Evolutionary conservation across 1,284 basidiomycete species (phyloP), one percentile per base, ranked within the genome.

Genomic region (Nidula niveotomentosa): DNA sequence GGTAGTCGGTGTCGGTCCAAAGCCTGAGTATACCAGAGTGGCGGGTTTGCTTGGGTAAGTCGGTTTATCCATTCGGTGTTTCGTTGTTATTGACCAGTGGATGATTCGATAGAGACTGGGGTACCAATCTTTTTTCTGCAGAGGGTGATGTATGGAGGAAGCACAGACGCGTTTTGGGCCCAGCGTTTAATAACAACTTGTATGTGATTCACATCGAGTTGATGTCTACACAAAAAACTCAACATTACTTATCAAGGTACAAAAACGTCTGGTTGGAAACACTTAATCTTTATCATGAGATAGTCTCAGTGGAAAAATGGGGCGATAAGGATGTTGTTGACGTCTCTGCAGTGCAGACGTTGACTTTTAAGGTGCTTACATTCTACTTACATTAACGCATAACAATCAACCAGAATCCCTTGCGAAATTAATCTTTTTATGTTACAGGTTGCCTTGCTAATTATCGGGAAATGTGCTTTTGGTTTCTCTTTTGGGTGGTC

Each of bases 401-500:
- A 8, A n/a, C 47, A 23, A 39, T 17, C 30, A 33, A 15, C 7
- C 18, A 49, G 53, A 36, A 50, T 39, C 6, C 23, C 45, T n/a
- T 13, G 17, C 10, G 33, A 36, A 36, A 13, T n/a, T 8, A 8
- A 8, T 39, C 9, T 9, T 41, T 51, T 46, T 10, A 10, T 17
- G 15, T 52, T 10, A 17, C 34, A 82, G 78, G 62, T 81, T 10
- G 75, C 79, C 0, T 66, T 84, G 7, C 66, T 80, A 34, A 69
- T 83, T n/a, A 76, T 85, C 44, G 75, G 74, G 5, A 74, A 69
- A 47, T 82, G 78, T 56, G 80, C 77, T 1, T 83, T 83, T 52
- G 81, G 82, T 4, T 69, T 81, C 46, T 69, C 74, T 1, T 78
- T 79, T 53, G 68, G 66, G 36, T 84, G 83, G 82, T 56, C 59